Base-by-base conservation (phyloP, 1,284 basidiomycete species). In the Rhodofomes roseus region DNA sequence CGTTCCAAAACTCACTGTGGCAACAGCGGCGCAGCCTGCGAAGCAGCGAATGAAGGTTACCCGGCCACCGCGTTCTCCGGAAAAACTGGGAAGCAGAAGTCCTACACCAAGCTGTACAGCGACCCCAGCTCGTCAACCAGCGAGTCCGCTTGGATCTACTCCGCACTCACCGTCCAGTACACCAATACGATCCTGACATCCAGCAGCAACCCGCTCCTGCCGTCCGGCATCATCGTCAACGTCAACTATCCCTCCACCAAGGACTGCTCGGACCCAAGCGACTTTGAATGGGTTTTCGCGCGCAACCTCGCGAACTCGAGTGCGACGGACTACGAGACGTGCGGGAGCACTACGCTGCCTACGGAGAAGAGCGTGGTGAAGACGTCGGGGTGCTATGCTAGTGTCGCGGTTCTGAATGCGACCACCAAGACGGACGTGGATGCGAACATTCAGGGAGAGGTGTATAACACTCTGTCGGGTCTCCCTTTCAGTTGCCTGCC, bases 51-150 rank as follows among this genome's bases (percentile, higher is more conserved):
- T 31, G 72, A 77, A 64, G 80, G 80, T 18, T 71, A 83, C 39
- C 81, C 82, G 4, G 76, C 81, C 4, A 72, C 79, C 41, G 81
- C 81, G 1, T 82, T 83, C 71, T 82, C 80, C 7, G 81, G 79
- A 9, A 63, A 64, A 12, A 73, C 73, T 22, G 75, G 71, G 20
- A 71, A 76, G 0, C 71, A 76, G 55, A 75, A 78, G 16, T 79
- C 80, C 14, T 83, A 76, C 69, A 82, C 80, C 2, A 79, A 77
- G 9, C 77, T 83, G 63, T 52, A 67, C 40, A 65, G 68, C 25
- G 63, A 71, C 34, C 73, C 77, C 11, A 71, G 66, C 23, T 66
- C 71, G 9, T 43, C 68, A 23, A 71, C 74, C 16, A 75, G 77
- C 27, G 56, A 68, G n/a, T 72, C 79, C 8, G 76, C 79, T 7